Conservation (phyloP, 805 yeast genomes). For the Zygotorulaspora sp. region DNA sequence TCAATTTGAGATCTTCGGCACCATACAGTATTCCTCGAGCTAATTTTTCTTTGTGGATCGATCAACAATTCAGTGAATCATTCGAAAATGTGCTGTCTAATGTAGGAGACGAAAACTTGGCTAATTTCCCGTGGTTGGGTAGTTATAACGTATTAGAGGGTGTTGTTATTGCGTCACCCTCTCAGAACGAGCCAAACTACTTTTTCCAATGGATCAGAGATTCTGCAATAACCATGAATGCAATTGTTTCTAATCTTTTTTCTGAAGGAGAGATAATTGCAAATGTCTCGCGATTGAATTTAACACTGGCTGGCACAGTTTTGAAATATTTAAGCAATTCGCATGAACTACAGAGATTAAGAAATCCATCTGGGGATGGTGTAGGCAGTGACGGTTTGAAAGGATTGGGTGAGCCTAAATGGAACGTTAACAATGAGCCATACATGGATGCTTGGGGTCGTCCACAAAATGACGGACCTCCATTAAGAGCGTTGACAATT, state of each 20-base stretch:
- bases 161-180: conserved; percentile 82
- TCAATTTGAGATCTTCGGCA: conserved; percentile 15
- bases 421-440: conserved; percentile 57
- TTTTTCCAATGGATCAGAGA: conserved; percentile 91
- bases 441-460: conserved; percentile 80
- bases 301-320: conserved; percentile 34
- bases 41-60: conserved; percentile 45
- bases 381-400: conserved; percentile 38
- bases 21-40: conserved; percentile 18
- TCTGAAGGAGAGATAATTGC: conserved; percentile 19
- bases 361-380: conserved; percentile 61
- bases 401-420: conserved; percentile 91
- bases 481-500: conserved; percentile 66
- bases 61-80: conserved; percentile 39
- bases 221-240: conserved; percentile 70
- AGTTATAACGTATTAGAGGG: conserved; percentile 51
- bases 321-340: conserved; percentile 62
- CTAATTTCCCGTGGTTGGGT: conserved; percentile 19
- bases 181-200: conserved; percentile 66
- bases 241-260: conserved; percentile 53
- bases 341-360: conserved; percentile 54
- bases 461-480: conserved; percentile 95
- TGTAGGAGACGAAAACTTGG: conserved; percentile 41
- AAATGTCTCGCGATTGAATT: conserved; percentile 10
- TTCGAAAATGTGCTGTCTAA: conserved; percentile 44